A percentile compares a stretch with the other conserved stretches of the same genome.
Evolutionary conservation across 2,329 filamentous ascomycete genomes (phyloP).

Genomic region (Ceratocystis harringtonii): DNA sequence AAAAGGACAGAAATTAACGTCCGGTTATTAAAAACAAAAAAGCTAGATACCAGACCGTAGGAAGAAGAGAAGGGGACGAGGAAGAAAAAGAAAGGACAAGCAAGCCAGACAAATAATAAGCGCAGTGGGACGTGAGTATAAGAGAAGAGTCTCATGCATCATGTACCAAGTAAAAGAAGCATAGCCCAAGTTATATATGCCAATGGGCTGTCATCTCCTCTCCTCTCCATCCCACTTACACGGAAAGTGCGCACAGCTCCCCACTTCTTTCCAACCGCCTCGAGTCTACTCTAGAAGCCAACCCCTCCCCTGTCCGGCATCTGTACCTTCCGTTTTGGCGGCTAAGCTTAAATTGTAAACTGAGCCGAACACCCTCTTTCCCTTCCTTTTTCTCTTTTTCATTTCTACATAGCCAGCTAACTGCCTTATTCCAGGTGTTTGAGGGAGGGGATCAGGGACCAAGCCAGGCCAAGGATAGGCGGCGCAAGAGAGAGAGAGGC

Average conservation of each 20-base stretch:
- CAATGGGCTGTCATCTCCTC: too few relatives aligned
- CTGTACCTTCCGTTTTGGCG: not conserved
- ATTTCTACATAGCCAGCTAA: too few relatives aligned
- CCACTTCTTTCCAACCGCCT: not conserved
- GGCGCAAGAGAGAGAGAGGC: too few relatives aligned
- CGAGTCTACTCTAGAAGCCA: not conserved
- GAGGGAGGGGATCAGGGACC: too few relatives aligned
- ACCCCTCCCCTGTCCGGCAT: not conserved
- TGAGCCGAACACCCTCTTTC: not conserved
- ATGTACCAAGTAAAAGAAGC: not conserved
- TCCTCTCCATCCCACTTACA: too few relatives aligned
- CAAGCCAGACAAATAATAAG: conserved; percentile 10
- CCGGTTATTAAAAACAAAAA: conserved; percentile 20
- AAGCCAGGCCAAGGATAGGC: too few relatives aligned
- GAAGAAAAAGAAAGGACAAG: conserved; percentile 18
- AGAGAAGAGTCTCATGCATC: not conserved
- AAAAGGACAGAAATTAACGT: conserved; percentile 22
- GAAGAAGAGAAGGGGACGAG: conserved; percentile 17
- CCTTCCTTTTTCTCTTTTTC: not conserved
- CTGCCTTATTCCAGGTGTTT: too few relatives aligned
- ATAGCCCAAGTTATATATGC: too few relatives aligned
- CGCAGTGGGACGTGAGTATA: not conserved
- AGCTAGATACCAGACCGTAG: conserved; percentile 18
- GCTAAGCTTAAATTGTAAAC: conserved; percentile 1
- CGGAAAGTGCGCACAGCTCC: not conserved